These are phyloP conservation scores for Suhomyces atakaporum DNA, from an alignment of 1,139 yeast species.

Conservation along the genomic window DNA sequence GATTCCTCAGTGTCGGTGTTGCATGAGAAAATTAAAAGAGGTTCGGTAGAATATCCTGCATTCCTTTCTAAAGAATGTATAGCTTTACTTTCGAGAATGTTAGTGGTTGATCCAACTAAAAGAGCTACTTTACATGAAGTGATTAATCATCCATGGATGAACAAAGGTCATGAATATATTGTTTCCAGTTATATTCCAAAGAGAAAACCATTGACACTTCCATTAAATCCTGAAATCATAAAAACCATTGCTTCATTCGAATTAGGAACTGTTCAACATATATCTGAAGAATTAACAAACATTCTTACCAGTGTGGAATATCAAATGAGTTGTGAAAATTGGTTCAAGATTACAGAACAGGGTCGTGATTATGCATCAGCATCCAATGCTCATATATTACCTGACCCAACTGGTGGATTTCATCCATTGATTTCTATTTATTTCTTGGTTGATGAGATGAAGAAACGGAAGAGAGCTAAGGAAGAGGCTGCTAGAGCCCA, in stretches of 20 bases:
- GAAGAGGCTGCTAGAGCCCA: slow-evolving; percentile 41
- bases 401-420: slow-evolving; percentile 86
- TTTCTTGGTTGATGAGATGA: slow-evolving; percentile 82
- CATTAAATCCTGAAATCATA: slow-evolving; percentile 71
- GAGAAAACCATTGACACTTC: slow-evolving; percentile 71
- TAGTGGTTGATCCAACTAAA: slow-evolving; percentile 82
- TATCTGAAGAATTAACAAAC: slow-evolving; percentile 56
- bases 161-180: slow-evolving; percentile 77
- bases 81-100: slow-evolving; percentile 83
- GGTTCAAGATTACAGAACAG: slow-evolving; percentile 54
- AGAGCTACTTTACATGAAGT: slow-evolving; percentile 83
- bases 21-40: slow-evolving; percentile 92
- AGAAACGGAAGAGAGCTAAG: slow-evolving; percentile 65
- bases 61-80: slow-evolving; percentile 80
- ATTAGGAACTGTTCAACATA: slow-evolving; percentile 66
- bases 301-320: slow-evolving; percentile 71
- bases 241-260: slow-evolving; percentile 79
- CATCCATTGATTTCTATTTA: slow-evolving; percentile 90
- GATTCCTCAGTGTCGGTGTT: slow-evolving; percentile 90
- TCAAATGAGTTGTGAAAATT: slow-evolving; percentile 60
- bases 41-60: slow-evolving; percentile 88
- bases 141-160: slow-evolving; percentile 93
- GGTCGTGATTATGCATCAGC: slow-evolving; percentile 48
- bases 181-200: slow-evolving; percentile 74
- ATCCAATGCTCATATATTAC: slow-evolving; percentile 41